phyloP scores from a whole-genome alignment of 169 alveolate genomes.

The Plasmodium gonderi region DNA sequence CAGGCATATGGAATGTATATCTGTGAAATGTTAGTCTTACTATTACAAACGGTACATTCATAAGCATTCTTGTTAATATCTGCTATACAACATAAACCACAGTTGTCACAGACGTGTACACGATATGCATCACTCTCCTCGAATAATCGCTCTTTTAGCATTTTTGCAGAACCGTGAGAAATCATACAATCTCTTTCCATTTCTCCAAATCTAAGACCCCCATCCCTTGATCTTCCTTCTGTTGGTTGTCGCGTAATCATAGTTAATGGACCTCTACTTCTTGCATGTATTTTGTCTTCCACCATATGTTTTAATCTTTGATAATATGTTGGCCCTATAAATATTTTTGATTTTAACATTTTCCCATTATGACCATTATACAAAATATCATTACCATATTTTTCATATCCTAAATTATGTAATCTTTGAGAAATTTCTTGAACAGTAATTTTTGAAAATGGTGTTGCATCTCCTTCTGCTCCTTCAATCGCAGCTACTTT shows the following conservation, averaged over 20 bases:
- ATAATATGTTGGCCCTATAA: constrained; percentile 99
- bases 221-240: constrained; percentile 99
- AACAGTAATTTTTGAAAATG: constrained; percentile 97
- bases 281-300: constrained; percentile 99
- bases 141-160: constrained; percentile 98
- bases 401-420: constrained; percentile 96
- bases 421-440: constrained; percentile 97
- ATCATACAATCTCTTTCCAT: constrained; percentile 99
- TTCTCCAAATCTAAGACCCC: constrained; percentile 99
- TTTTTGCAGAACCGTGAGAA: constrained; percentile 99
- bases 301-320: constrained; percentile 99
- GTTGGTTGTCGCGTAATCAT: constrained; percentile 99
- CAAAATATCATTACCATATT: constrained; percentile 99
- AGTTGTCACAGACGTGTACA: constrained; percentile 97
- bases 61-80: constrained; percentile 92
- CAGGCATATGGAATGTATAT: constrained; percentile 99
- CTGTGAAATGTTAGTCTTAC: constrained; percentile 92
- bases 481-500: constrained; percentile 98
- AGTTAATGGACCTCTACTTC: constrained; percentile 99
- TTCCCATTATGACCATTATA: constrained; percentile 97
- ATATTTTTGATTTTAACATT: constrained; percentile 93
- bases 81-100: constrained; percentile 97
- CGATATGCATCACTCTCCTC: constrained; percentile 99
- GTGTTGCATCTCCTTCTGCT: constrained; percentile 99
- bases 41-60: constrained; percentile 94